Percentiles rank a stretch among this genome's conserved stretches.
These are phyloP conservation scores for Paramyrothecium sp. DNA, from an alignment of 2,329 filamentous ascomycete genomes.

Conservation along the genomic window DNA sequence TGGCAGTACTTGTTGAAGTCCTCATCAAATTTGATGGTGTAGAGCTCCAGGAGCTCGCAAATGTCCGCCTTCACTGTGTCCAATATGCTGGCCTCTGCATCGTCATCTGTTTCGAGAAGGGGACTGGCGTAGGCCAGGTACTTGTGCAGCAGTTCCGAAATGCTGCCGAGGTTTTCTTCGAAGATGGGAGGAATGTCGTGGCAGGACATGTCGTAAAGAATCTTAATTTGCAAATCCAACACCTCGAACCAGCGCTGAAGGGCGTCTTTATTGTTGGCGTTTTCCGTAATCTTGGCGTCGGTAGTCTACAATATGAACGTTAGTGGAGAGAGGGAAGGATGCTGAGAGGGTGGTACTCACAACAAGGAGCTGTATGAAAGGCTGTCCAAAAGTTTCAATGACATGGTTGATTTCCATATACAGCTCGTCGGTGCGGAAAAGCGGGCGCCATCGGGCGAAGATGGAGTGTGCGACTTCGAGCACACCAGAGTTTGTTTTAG, in stretches of 20 bases:
- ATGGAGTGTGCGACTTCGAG: slow-evolving; percentile 98
- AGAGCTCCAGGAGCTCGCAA: slow-evolving; percentile 85
- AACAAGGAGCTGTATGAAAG: slow-evolving; percentile 78
- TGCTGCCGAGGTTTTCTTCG: slow-evolving; percentile 78
- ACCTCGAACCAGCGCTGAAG: slow-evolving; percentile 80
- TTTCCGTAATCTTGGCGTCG: slow-evolving; percentile 70
- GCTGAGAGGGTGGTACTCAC: slow-evolving; percentile 40
- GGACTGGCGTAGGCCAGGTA: slow-evolving; percentile 88
- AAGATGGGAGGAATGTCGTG: slow-evolving; percentile 95
- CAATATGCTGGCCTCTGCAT: slow-evolving; percentile 79
- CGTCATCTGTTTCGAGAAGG: slow-evolving; percentile 80
- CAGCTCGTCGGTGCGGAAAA: slow-evolving; percentile 89
- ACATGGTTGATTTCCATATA: slow-evolving; percentile 98
- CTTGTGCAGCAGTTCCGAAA: slow-evolving; percentile 82
- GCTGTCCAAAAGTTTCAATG: slow-evolving; percentile 75
- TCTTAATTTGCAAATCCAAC: slow-evolving; percentile 83
- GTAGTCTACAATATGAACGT: slow-evolving; percentile 48
- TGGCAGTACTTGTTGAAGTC: slow-evolving; percentile 79
- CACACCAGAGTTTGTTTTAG: slow-evolving; percentile 86
- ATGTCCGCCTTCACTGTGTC: slow-evolving; percentile 92
- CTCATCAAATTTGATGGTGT: slow-evolving; percentile 93
- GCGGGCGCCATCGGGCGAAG: slow-evolving; percentile 90
- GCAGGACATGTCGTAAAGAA: slow-evolving; percentile 95
- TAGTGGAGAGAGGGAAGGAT: slow-evolving; percentile 5
- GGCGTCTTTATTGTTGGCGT: slow-evolving; percentile 70